Evolutionary conservation across 148 eudicot genomes (phyloP).

Genomic region (Fallopia convolvulus): DNA sequence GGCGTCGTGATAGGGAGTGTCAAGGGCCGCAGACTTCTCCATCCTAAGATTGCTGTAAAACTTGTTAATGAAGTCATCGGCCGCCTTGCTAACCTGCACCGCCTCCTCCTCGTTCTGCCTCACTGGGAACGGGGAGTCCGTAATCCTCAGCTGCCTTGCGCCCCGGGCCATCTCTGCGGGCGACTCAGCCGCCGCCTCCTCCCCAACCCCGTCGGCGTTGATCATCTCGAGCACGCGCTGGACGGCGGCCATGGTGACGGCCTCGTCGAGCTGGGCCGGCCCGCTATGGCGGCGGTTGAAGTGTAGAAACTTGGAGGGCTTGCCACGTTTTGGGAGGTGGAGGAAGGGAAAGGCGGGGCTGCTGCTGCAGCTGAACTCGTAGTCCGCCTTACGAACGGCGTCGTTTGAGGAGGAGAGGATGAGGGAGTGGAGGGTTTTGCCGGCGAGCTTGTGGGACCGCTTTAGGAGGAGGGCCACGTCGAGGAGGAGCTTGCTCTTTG

Average conservation of each 20-base stretch:
- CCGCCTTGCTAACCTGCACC: slow-evolving; percentile 42
- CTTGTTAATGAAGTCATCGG: slow-evolving; percentile 65
- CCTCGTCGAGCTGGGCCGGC: slow-evolving; percentile 18
- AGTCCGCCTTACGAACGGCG: slow-evolving; percentile 21
- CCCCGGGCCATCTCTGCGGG: no score
- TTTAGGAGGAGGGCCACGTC: slow-evolving; percentile 1
- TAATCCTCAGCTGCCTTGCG: slow-evolving; percentile 48
- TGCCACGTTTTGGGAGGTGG: slow-evolving; percentile 12
- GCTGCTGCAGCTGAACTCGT: slow-evolving; percentile 70
- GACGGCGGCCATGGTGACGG: slow-evolving; percentile 21
- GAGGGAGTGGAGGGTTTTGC: slow-evolving; percentile 4
- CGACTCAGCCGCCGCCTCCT: no score
- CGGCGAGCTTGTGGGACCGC: slow-evolving; percentile 8
- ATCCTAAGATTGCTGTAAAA: slow-evolving; percentile 54
- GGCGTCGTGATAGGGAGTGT: slow-evolving; percentile 33
- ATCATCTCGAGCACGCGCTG: slow-evolving; percentile 40
- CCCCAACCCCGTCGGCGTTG: slow-evolving; percentile 19
- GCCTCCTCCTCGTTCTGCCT: slow-evolving; percentile 32
- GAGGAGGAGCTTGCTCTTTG: not conserved
- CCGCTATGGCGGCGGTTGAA: not conserved
- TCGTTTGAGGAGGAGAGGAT: slow-evolving; percentile 13
- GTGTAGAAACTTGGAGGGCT: slow-evolving; percentile 11
- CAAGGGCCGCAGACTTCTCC: slow-evolving; percentile 36
- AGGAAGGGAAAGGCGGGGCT: slow-evolving; percentile 35
- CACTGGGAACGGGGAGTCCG: slow-evolving; percentile 65